Conservation (phyloP, 208 protist species). For the Naegleria fowleri region DNA sequence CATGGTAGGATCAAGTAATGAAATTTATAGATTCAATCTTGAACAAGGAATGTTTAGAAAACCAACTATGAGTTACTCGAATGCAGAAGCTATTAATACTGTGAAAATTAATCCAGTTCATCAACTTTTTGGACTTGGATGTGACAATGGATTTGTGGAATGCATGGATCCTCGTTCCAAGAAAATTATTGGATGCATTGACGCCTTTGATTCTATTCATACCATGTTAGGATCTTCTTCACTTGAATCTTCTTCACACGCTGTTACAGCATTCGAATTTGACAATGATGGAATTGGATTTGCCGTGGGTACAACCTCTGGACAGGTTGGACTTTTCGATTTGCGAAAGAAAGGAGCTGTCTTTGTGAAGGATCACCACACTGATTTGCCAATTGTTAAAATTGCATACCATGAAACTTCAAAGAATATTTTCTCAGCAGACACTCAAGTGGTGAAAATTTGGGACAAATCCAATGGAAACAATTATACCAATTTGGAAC, state of each 20-base stretch:
- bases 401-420: slow-evolving; percentile 77
- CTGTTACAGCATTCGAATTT: slow-evolving; percentile 59
- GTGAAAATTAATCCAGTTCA: slow-evolving; percentile 33
- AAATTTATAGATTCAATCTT: slow-evolving; percentile 69
- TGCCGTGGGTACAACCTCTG: slow-evolving; percentile 63
- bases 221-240: slow-evolving; percentile 35
- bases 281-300: slow-evolving; percentile 68
- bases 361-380: slow-evolving; percentile 90
- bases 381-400: slow-evolving; percentile 81
- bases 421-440: slow-evolving; percentile 59
- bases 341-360: slow-evolving; percentile 69
- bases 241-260: background rate
- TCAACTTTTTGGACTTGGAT: slow-evolving; percentile 59
- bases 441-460: slow-evolving; percentile 81
- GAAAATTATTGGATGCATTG: slow-evolving; percentile 51
- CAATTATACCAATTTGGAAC: slow-evolving; percentile 75
- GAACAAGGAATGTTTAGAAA: slow-evolving; percentile 54
- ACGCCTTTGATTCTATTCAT: slow-evolving; percentile 38
- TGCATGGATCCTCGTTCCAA: slow-evolving; percentile 64
- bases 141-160: slow-evolving; percentile 65
- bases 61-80: background rate
- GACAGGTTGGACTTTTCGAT: slow-evolving; percentile 74
- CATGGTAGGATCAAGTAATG: slow-evolving; percentile 60
- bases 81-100: background rate
- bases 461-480: slow-evolving; percentile 77